Conservation (phyloP, 768 basidiomycete genomes). For the Lyophyllum semitale region DNA sequence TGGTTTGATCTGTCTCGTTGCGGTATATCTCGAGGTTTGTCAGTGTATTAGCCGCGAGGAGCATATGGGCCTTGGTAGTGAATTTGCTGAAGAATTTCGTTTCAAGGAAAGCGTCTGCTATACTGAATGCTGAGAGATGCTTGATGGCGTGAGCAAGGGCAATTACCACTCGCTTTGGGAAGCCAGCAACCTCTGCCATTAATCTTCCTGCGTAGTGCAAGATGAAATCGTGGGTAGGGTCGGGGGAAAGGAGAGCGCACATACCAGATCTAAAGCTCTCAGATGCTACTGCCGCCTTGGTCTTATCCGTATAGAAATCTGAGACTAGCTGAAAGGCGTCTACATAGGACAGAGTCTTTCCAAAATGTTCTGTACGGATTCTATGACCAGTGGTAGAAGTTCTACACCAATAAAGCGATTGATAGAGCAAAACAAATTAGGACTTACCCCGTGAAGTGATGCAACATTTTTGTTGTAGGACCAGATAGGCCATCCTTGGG, state of each 20-base stretch:
- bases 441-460: constrained; percentile 65
- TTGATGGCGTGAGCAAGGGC: constrained; percentile 73
- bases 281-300: constrained; percentile 37
- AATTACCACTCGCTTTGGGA: constrained; percentile 71
- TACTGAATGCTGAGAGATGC: constrained; percentile 71
- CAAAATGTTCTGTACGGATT: constrained; percentile 66
- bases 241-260: constrained; percentile 12
- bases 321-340: constrained; percentile 71
- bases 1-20: constrained; percentile 80
- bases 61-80: constrained; percentile 77
- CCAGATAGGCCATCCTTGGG: constrained; percentile 60
- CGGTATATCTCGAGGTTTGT: constrained; percentile 91
- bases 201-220: constrained; percentile 47
- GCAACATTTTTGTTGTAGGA: constrained; percentile 74
- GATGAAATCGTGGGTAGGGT: not conserved
- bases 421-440: not conserved
- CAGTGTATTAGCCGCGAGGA: constrained; percentile 85
- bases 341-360: constrained; percentile 55
- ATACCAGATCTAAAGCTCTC: constrained; percentile 48
- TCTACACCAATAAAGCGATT: constrained; percentile 27
- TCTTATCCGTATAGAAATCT: constrained; percentile 64
- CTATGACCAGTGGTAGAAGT: constrained; percentile 37
- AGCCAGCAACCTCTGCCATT: constrained; percentile 60
- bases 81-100: constrained; percentile 81
- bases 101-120: constrained; percentile 78